Evolutionary conservation across 2,329 filamentous ascomycete genomes (phyloP).

Genomic region (Zymoseptoria pseudotritici): DNA sequence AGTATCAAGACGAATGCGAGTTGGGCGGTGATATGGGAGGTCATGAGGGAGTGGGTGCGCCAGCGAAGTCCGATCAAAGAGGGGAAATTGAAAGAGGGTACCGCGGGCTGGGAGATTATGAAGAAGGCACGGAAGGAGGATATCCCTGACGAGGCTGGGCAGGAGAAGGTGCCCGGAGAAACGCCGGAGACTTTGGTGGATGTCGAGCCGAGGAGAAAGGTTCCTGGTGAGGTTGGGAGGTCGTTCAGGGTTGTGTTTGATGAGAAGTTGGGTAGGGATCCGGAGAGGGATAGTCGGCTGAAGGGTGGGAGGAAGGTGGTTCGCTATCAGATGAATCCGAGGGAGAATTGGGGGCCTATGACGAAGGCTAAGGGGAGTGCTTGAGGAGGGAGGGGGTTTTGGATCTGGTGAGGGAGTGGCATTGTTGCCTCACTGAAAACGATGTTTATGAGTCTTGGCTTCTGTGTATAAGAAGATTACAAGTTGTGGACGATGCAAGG

Average conservation of each 20-base stretch:
- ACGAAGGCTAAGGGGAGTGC: conserved; percentile 37
- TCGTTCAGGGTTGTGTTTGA: conserved; percentile 67
- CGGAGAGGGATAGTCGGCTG: conserved; percentile 38
- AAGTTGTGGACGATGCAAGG: not conserved
- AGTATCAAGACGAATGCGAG: conserved; percentile 92
- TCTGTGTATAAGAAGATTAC: not conserved
- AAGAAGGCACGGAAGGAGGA: conserved; percentile 25
- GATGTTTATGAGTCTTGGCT: too few relatives aligned
- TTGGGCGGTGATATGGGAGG: conserved; percentile 82
- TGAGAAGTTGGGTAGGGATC: conserved; percentile 64
- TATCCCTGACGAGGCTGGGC: conserved; percentile 9
- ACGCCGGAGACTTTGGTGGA: conserved; percentile 17
- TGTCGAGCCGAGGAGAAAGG: conserved; percentile 13
- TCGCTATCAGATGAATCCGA: conserved; percentile 83
- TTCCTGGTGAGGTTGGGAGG: conserved; percentile 18
- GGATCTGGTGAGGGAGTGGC: too few relatives aligned
- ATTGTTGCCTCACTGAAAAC: too few relatives aligned
- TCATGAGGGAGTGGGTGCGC: conserved; percentile 85
- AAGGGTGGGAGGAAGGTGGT: conserved; percentile 55
- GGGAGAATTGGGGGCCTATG: conserved; percentile 91
- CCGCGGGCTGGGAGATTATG: conserved; percentile 61
- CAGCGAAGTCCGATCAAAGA: conserved; percentile 74
- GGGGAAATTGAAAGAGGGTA: conserved; percentile 60
- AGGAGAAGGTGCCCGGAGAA: conserved; percentile 22
- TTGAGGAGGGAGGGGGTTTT: too few relatives aligned